Base-by-base conservation (phyloP, 306 rosid genomes). In the Cyclanthera cordifolia region DNA sequence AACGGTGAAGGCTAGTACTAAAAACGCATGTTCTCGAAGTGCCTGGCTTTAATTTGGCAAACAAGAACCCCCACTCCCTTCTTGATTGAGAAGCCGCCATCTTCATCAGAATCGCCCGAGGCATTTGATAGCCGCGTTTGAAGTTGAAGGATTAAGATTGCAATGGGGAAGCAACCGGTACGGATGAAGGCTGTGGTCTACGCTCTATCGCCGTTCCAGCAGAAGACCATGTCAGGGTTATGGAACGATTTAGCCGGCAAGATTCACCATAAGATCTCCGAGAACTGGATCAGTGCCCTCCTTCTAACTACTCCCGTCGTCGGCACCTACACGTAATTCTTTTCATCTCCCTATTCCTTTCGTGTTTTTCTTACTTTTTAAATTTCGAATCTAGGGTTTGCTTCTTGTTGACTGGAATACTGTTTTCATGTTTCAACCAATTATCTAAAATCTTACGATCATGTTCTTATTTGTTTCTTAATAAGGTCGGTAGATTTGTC, bases 151-250 rank as follows among this genome's bases (percentile, higher is more conserved):
- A 17, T 50, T 7, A 27, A 17, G 21, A 25, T 14, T 57, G 25
- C 73, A 24, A 91, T 91, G 96, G 97, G 94, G 63, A 88, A 91
- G 79, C 66, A 73, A 24, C 77, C 82, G 46, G 85, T 88, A 70
- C 87, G 82, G 49, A 80, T 91, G 87, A 91, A 83, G 79, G 88
- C 91, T 1, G 97, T 91, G 58, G 71, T 82, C 13, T 91, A 91
- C 56, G 84, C 95, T 0, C 84, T 91, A 1, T 91, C 97, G 27
- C 97, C 97, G 17, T 88, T 86, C 69, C 96, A 91, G 85, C 96
- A 91, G 89, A 88, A 91, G 86, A 82, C 84, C 47, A 91, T 88
- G 95, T 0, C 80, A 3, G 97, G 95, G 14, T 82, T 91, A 8
- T 91, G 91, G 95, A 88, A 88, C 73, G 95, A 91, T 56, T 30